Conservation (phyloP, 1,139 yeast genomes). For the Hemisphaericaspora subhashii region DNA sequence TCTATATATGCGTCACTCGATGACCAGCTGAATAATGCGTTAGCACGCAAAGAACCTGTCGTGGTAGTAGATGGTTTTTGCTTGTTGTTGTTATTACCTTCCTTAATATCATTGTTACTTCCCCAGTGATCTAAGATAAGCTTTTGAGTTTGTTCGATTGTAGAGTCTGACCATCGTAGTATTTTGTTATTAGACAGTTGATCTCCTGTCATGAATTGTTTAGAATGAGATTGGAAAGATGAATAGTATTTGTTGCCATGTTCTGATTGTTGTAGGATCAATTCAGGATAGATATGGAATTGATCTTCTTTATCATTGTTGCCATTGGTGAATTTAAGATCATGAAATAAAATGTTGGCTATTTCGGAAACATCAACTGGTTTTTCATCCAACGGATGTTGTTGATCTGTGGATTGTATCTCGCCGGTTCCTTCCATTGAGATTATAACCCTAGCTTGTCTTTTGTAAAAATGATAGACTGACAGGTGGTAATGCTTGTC, state of each 20-base stretch:
- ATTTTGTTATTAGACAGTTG: slow-evolving; percentile 14
- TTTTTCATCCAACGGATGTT: neutral
- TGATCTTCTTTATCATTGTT: neutral
- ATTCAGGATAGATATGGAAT: slow-evolving; percentile 32
- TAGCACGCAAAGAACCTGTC: slow-evolving; percentile 19
- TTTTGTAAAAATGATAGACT: no score
- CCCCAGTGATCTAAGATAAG: slow-evolving; percentile 31
- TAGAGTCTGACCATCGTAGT: slow-evolving; percentile 37
- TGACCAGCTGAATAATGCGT: slow-evolving; percentile 46
- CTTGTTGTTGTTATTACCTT: neutral
- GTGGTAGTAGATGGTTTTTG: slow-evolving; percentile 17
- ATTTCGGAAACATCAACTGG: neutral
- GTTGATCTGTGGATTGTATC: neutral
- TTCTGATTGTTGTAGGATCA: slow-evolving; percentile 31
- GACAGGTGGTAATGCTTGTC: no score
- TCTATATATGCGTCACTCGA: slow-evolving; percentile 42
- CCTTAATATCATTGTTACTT: slow-evolving; percentile 3
- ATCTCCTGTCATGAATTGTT: slow-evolving; percentile 31
- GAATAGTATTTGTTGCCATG: slow-evolving; percentile 34
- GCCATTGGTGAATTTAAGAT: neutral
- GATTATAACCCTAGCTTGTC: neutral
- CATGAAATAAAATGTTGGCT: slow-evolving; percentile 1
- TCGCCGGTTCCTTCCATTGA: neutral
- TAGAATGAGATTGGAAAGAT: slow-evolving; percentile 35
- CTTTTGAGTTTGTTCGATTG: slow-evolving; percentile 30